Evolutionary conservation across 345 rosid species (phyloP).

Genomic region (Alliaria petiolata): DNA sequence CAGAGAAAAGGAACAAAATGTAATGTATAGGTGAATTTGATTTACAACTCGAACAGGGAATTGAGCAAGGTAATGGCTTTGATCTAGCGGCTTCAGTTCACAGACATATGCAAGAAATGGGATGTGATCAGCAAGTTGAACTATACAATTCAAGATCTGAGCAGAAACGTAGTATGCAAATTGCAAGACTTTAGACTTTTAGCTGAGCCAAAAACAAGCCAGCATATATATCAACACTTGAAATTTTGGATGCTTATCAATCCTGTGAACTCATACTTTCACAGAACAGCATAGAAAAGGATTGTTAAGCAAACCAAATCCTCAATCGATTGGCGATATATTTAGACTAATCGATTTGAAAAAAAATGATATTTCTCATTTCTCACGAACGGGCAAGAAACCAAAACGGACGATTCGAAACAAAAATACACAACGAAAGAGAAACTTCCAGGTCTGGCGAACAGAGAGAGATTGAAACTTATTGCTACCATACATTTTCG

Average conservation of each 20-base stretch:
- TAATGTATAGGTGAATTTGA: neutral
- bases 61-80: neutral
- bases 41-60: neutral
- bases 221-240: neutral
- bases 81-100: neutral
- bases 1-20: neutral
- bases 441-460: neutral
- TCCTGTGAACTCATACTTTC: too few relatives aligned
- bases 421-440: neutral
- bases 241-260: neutral
- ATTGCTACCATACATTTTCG: neutral
- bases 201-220: neutral
- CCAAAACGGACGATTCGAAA: neutral
- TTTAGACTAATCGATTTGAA: neutral
- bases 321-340: neutral
- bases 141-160: neutral
- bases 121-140: neutral
- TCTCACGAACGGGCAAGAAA: neutral
- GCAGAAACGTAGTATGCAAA: conserved; percentile 1
- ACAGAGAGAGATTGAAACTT: neutral
- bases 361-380: neutral
- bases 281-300: too few relatives aligned
- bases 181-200: neutral
- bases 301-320: too few relatives aligned
- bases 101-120: neutral